Conservation (phyloP, 2,329 filamentous ascomycete genomes). For the Botrytis fabae region DNA sequence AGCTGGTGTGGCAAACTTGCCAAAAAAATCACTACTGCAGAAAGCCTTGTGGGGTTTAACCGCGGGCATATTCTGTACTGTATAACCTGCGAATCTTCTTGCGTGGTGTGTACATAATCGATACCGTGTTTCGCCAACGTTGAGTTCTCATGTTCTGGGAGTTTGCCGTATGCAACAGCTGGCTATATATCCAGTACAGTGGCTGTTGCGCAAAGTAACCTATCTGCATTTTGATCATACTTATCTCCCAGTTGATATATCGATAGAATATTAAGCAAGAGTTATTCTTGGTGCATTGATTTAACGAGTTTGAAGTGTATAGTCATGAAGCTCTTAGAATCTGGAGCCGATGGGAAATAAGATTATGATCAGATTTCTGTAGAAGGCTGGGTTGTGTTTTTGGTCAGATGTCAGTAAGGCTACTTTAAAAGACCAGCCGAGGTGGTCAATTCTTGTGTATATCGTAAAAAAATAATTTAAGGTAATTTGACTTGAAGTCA, state of each 20-base stretch:
- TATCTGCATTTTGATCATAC: rapidly evolving
- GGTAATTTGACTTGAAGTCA: too few species aligned
- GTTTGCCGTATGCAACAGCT: not conserved
- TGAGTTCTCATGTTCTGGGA: not conserved
- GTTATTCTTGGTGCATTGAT: not conserved
- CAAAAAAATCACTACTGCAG: too few species aligned
- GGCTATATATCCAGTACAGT: too few species aligned
- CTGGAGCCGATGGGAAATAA: too few species aligned
- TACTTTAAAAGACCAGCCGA: too few species aligned
- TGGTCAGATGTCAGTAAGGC: too few species aligned
- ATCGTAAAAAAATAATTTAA: too few species aligned
- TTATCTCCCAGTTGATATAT: rapidly evolving
- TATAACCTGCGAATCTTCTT: not conserved
- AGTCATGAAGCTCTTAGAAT: rapidly evolving
- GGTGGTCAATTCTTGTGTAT: too few species aligned
- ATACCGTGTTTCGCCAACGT: not conserved
- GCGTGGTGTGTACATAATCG: not conserved
- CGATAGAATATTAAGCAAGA: not conserved
- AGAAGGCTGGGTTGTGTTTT: too few species aligned
- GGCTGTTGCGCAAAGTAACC: not conserved
- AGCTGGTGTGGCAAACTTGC: too few species aligned
- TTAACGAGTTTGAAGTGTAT: not conserved
- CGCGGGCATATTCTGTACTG: not conserved
- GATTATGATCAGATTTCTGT: too few species aligned
- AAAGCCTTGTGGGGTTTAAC: not conserved